Evolutionary conservation across 495 filamentous ascomycete species (phyloP), one percentile per base, ranked within the genome.

Genomic region (Thermothielavioides terrestris): DNA sequence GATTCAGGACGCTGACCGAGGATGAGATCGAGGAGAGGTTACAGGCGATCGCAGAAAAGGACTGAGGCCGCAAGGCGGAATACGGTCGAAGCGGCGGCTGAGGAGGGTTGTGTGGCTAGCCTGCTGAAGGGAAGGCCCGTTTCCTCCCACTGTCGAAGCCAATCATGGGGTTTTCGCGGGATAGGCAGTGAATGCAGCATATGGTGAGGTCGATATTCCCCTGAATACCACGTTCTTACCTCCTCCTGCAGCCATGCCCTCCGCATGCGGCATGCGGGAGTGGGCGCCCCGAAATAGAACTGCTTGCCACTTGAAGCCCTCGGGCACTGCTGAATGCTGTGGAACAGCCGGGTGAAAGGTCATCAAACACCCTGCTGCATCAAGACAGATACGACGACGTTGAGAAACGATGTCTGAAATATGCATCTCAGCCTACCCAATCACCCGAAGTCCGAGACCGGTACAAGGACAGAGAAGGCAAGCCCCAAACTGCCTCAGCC

Each of bases 21-120:
- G 91, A 96, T 31, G 92, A 98, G 79, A 97, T 98, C 61, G 92
- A 98, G 61, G 94, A 95, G 73, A 77, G 92, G 65, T 76, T 98
- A 71, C 94, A 98, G 73, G 88, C 89, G 42, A 97, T 98, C 67
- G 86, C 85, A 41, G 92, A 98, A 74, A 97, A 96, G 79, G 92
- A 98, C 72, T 98, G 77, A 81, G 51, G 41, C 31, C 54, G 32
- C 53, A 46, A 20, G 22, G 28, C 30, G 31, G 22, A 39, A 42
- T 59, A 36, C 36, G 20, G 54, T 28, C 46, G 48, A 46, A 39
- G 55, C 26, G 52, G 60, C 45, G 37, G 49, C 50, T 41, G 38
- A 20, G 39, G 34, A 18, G 22, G 44, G 47, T 18, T 35, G 39
- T 22, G 15, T n/a, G 35, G 42, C 34, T 36, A 39, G n/a, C 23